Base-by-base conservation (phyloP, 129 eudicot species). In the Tagetes erecta region DNA sequence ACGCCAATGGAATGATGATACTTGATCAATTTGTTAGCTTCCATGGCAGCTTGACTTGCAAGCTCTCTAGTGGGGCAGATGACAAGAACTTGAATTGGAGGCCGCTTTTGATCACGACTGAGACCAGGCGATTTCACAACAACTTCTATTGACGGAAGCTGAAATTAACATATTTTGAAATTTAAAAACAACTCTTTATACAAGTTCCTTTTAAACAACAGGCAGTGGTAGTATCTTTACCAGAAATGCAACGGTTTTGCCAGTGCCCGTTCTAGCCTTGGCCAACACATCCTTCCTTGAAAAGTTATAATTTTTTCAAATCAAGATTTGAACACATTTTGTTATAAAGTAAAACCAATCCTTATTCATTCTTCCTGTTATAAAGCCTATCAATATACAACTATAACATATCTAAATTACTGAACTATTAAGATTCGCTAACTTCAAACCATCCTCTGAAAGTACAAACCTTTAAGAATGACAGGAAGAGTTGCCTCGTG, bases 31-130 rank as follows among this genome's bases (percentile, higher is more conserved):
- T 55, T 95, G 60, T 88, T 87, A 68, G 97, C 99, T 80, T 95
- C 99, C 60, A 87, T 79, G 57, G 99, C 92, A 71, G 99, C 99
- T 79, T 95, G 99, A 84, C 86, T 85, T 51, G 99, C 99, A 81
- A 95, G 97, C 86, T 95, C 99, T 50, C 99, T 79, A 27, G 99
- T 95, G 50, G 99, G 99, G 76, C 99, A 95, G 52, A 95, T 76
- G 1, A 95, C 90, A 49, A 95, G 95, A 77, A 91, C 99, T 50
- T 53, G 44, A 76, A 95, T 89, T 52, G 99, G 97, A 51, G 96
- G 89, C 37, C 92, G 81, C 87, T 80, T 88, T 76, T 91, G 87
- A 84, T 95, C 99, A 67, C 84, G 90, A 4, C 65, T 82, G 71
- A 53, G 69, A 50, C 89, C 83, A 36, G 90, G 86, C 69, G 86